Conservation (phyloP, 352 stramenopile genomes). For the Globisporangium barbulae region DNA sequence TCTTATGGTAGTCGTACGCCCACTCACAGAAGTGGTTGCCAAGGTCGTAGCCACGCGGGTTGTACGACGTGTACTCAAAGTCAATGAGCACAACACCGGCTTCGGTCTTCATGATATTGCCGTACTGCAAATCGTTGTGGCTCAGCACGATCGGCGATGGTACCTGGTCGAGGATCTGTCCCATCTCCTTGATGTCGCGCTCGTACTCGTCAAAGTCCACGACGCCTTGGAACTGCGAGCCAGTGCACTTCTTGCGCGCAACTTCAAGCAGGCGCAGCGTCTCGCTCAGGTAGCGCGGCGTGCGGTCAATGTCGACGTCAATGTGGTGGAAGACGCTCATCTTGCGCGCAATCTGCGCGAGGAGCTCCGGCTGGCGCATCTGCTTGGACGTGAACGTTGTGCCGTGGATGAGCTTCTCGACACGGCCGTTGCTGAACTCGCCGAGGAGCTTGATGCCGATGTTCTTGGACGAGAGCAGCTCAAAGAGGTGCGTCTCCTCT, state of each 20-base stretch:
- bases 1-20: conserved; percentile 83
- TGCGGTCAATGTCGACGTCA: conserved; percentile 60
- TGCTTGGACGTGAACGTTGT: conserved; percentile 59
- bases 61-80: conserved; percentile 94
- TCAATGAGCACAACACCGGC: conserved; percentile 86
- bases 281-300: conserved; percentile 52
- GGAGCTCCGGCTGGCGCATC: conserved; percentile 59
- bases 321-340: conserved; percentile 71
- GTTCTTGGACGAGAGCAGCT: conserved; percentile 61
- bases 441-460: conserved; percentile 75
- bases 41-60: conserved; percentile 88
- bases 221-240: conserved; percentile 35
- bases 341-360: conserved; percentile 52
- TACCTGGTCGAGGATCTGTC: conserved; percentile 48
- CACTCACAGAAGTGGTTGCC: conserved; percentile 93
- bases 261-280: conserved; percentile 56
- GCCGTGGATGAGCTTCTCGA: conserved; percentile 75
- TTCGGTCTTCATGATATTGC: conserved; percentile 88
- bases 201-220: conserved; percentile 50
- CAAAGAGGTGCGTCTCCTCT: conserved; percentile 77
- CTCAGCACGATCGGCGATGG: conserved; percentile 79
- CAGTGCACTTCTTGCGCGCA: conserved; percentile 52
- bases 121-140: conserved; percentile 93
- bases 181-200: conserved; percentile 51
- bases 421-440: conserved; percentile 74